Evolutionary conservation across 1,139 yeast species (phyloP).

Genomic region (Pichiaceae sp.): DNA sequence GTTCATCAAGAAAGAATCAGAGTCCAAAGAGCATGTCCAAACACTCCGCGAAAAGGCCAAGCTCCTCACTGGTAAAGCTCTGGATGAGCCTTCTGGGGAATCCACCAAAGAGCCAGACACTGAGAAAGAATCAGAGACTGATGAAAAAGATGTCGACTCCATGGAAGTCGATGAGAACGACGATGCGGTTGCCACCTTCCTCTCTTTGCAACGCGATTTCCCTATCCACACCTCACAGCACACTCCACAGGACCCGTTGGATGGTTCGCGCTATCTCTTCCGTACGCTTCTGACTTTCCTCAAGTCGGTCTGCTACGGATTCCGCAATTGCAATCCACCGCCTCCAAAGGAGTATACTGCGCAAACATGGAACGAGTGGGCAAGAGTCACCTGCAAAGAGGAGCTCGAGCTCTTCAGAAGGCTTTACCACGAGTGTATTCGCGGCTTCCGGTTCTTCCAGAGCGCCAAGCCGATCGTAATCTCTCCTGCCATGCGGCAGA

Average conservation of each 20-base stretch:
- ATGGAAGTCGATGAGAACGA: constrained; percentile 13
- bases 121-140: constrained; percentile 1
- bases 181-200: constrained; percentile 25
- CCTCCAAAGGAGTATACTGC: constrained; percentile 60
- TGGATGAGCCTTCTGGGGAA: constrained; percentile 12
- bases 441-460: constrained; percentile 73
- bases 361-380: constrained; percentile 79
- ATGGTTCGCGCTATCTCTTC: constrained; percentile 83
- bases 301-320: constrained; percentile 83
- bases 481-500: constrained; percentile 30
- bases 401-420: constrained; percentile 72
- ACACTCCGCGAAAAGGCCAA: constrained; percentile 21
- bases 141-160: constrained; percentile 1
- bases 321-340: constrained; percentile 86
- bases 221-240: constrained; percentile 40
- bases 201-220: constrained; percentile 29
- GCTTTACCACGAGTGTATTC: constrained; percentile 76
- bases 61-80: constrained; percentile 17
- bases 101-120: constrained; percentile 1
- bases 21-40: constrained; percentile 36
- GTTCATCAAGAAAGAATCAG: constrained; percentile 35
- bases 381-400: constrained; percentile 73
- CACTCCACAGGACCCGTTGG: constrained; percentile 55
- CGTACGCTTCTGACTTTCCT: constrained; percentile 84
- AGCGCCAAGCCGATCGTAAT: constrained; percentile 37